Evolutionary conservation across 2,329 filamentous ascomycete species (phyloP).

Genomic region (Colletotrichum cuscutae): DNA sequence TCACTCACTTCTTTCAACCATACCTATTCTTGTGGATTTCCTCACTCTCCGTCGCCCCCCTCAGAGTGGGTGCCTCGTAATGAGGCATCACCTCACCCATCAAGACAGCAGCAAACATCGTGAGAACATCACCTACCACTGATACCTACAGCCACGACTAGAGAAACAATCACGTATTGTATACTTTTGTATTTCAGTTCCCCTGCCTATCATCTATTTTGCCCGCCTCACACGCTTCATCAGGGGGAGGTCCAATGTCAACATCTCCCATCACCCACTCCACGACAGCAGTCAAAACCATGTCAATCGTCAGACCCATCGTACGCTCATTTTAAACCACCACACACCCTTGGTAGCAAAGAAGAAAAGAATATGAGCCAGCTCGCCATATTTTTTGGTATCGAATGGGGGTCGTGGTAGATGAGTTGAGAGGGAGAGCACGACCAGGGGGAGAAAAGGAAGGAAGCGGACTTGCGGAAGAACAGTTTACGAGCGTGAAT

Average conservation of each 20-base stretch:
- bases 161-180: neutral
- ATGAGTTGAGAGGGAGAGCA: neutral
- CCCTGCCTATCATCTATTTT: slow-evolving; percentile 3
- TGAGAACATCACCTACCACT: neutral
- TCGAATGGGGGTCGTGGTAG: slow-evolving; percentile 1
- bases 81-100: neutral
- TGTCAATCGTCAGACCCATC: neutral
- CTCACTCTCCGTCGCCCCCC: too few species aligned
- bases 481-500: neutral
- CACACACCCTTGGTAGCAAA: neutral
- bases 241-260: too few species aligned
- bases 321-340: neutral
- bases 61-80: neutral
- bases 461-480: neutral
- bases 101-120: neutral
- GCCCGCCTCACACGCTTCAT: neutral
- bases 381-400: slow-evolving; percentile 23
- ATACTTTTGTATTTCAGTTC: slow-evolving; percentile 10
- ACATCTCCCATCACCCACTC: too few species aligned
- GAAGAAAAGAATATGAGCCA: neutral
- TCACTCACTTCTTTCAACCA: too few species aligned
- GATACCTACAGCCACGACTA: neutral
- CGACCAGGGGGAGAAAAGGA: neutral
- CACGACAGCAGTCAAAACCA: neutral
- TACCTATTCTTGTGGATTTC: too few species aligned